phyloP scores from a whole-genome alignment of 2,329 filamentous ascomycete species.

The Ascochyta pisi region DNA sequence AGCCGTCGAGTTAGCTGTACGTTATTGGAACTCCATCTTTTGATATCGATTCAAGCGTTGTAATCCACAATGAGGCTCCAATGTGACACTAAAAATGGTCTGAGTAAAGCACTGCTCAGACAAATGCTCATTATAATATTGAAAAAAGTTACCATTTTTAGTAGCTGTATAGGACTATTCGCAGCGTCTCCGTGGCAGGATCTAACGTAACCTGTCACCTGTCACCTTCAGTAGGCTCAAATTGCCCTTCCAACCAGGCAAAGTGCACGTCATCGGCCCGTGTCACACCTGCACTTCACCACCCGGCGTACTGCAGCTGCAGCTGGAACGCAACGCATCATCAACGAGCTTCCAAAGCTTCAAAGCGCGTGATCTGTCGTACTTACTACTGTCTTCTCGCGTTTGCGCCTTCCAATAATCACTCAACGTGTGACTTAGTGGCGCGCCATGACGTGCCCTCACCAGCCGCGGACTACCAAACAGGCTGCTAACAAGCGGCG shows the following conservation, averaged over 20 bases:
- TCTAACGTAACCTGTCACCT: not conserved
- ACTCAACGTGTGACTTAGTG: not conserved
- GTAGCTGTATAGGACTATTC: no score
- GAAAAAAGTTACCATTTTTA: no score
- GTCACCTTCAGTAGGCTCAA: not conserved
- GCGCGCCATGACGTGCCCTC: slow-evolving; percentile 11
- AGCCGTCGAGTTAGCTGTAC: not conserved
- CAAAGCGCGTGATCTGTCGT: slow-evolving; percentile 1
- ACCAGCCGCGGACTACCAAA: not conserved
- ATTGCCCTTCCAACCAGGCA: not conserved
- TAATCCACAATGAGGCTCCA: not conserved
- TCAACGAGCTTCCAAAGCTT: not conserved
- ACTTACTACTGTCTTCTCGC: not conserved
- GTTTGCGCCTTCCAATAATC: not conserved
- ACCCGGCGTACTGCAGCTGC: not conserved
- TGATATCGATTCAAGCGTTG: not conserved
- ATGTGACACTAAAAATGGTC: not conserved
- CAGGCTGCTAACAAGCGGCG: not conserved
- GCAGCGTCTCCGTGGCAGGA: no score
- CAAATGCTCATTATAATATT: no score
- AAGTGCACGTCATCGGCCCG: slow-evolving; percentile 1
- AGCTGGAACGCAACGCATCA: not conserved
- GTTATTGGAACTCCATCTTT: not conserved
- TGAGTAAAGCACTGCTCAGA: no score
- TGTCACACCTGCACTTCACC: not conserved